Percentiles rank a stretch among this genome's conserved stretches.
phyloP scores from a whole-genome alignment of 495 filamentous ascomycete species.

The Aspergillus wentii region DNA sequence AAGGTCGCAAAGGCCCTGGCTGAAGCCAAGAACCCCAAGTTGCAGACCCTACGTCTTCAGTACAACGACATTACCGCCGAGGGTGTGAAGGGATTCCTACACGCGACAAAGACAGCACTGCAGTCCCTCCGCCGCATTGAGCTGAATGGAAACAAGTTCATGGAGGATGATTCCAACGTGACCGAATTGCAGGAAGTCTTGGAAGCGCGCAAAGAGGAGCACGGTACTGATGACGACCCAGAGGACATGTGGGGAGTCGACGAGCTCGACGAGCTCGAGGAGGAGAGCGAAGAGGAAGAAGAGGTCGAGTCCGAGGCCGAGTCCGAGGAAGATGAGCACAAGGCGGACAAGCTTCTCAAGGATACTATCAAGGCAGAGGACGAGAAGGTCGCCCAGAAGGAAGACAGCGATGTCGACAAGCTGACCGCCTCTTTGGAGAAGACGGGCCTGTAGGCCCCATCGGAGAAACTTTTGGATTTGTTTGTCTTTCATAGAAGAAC shows the following conservation, averaged over 20 bases:
- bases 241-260: slow-evolving; percentile 78
- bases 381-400: slow-evolving; percentile 62
- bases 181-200: slow-evolving; percentile 46
- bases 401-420: slow-evolving; percentile 77
- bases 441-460: slow-evolving; percentile 45
- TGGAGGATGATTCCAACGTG: slow-evolving; percentile 71
- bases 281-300: slow-evolving; percentile 64
- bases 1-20: slow-evolving; percentile 67
- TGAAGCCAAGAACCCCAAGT: slow-evolving; percentile 67
- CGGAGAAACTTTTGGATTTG: too few species aligned
- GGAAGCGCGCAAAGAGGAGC: slow-evolving; percentile 53
- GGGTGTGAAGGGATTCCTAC: slow-evolving; percentile 63
- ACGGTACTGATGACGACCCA: slow-evolving; percentile 40
- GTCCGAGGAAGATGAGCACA: slow-evolving; percentile 60
- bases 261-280: slow-evolving; percentile 77
- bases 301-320: slow-evolving; percentile 68
- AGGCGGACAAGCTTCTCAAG: slow-evolving; percentile 54
- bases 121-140: slow-evolving; percentile 76
- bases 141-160: slow-evolving; percentile 93
- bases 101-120: slow-evolving; percentile 58
- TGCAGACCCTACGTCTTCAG: slow-evolving; percentile 78
- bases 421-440: slow-evolving; percentile 70
- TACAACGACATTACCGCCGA: slow-evolving; percentile 87
- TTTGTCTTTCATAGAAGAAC: too few species aligned
- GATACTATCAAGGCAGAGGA: slow-evolving; percentile 70